phyloP scores from a whole-genome alignment of 805 yeast genomes.

The Alloascoidea hylecoeti region DNA sequence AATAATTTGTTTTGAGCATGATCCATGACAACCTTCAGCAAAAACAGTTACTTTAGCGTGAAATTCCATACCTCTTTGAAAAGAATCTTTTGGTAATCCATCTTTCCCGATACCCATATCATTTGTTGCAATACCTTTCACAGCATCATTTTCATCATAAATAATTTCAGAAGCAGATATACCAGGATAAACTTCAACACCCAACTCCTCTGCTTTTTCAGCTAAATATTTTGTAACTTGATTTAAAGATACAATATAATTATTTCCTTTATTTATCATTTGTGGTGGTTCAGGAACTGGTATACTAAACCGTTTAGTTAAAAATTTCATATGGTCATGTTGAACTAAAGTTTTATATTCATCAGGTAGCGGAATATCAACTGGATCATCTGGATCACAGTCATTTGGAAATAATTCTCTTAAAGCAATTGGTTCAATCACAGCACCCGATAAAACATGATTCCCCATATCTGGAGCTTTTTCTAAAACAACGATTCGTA shows the following conservation, averaged over 20 bases:
- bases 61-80: conserved; percentile 95
- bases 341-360: conserved; percentile 63
- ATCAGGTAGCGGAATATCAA: conserved; percentile 64
- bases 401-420: conserved; percentile 70
- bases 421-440: conserved; percentile 80
- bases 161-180: conserved; percentile 49
- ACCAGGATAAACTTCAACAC: conserved; percentile 88
- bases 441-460: conserved; percentile 89
- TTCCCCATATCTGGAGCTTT: conserved; percentile 90
- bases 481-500: conserved; percentile 81
- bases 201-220: conserved; percentile 83
- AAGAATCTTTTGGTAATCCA: conserved; percentile 69
- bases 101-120: conserved; percentile 75
- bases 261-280: conserved; percentile 65
- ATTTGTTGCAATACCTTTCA: conserved; percentile 86
- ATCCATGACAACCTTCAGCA: conserved; percentile 99
- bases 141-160: conserved; percentile 34
- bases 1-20: conserved; percentile 68
- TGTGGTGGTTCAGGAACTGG: conserved; percentile 92
- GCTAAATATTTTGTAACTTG: conserved; percentile 72
- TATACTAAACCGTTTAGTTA: conserved; percentile 44
- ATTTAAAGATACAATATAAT: conserved; percentile 74
- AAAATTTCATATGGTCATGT: conserved; percentile 59
- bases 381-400: conserved; percentile 33
- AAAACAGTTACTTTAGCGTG: conserved; percentile 79